These are phyloP conservation scores for Fusarium cyanostomum DNA, from an alignment of 2,329 filamentous ascomycete genomes.

Conservation along the genomic window DNA sequence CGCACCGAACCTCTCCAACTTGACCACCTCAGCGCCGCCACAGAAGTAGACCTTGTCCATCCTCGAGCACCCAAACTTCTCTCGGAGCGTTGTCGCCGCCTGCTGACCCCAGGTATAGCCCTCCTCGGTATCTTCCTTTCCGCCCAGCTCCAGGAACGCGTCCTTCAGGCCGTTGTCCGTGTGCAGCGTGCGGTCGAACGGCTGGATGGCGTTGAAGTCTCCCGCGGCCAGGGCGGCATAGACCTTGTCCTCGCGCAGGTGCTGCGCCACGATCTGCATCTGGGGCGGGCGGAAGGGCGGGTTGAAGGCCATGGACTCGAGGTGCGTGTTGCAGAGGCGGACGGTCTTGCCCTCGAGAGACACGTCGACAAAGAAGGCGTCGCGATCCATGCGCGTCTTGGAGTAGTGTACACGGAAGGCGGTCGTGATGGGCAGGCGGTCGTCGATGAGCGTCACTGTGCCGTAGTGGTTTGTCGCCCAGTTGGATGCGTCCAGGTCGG, in stretches of 20 bases:
- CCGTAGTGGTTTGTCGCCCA: constrained; percentile 61
- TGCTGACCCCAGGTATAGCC: constrained; percentile 69
- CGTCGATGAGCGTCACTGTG: constrained; percentile 62
- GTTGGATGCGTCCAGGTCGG: constrained; percentile 53
- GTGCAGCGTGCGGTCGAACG: constrained; percentile 60
- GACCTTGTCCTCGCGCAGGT: constrained; percentile 52
- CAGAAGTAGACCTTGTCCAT: constrained; percentile 64
- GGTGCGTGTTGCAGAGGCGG: constrained; percentile 65
- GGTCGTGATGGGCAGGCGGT: constrained; percentile 52
- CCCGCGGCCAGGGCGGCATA: constrained; percentile 59
- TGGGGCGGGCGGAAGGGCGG: constrained; percentile 61
- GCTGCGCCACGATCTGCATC: constrained; percentile 53
- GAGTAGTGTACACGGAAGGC: constrained; percentile 63
- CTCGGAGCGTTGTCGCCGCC: constrained; percentile 50
- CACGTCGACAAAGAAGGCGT: constrained; percentile 64
- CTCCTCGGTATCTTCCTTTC: constrained; percentile 58
- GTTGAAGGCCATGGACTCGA: constrained; percentile 61
- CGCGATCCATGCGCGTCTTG: constrained; percentile 59
- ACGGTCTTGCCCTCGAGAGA: constrained; percentile 46
- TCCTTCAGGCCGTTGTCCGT: constrained; percentile 60
- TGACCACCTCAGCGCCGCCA: constrained; percentile 45
- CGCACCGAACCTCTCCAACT: constrained; percentile 58
- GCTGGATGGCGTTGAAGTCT: constrained; percentile 67
- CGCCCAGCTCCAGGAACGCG: constrained; percentile 61
- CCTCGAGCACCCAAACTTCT: constrained; percentile 58